Conservation (phyloP, 2,329 filamentous ascomycete genomes). For the Fusarium nurragi region DNA sequence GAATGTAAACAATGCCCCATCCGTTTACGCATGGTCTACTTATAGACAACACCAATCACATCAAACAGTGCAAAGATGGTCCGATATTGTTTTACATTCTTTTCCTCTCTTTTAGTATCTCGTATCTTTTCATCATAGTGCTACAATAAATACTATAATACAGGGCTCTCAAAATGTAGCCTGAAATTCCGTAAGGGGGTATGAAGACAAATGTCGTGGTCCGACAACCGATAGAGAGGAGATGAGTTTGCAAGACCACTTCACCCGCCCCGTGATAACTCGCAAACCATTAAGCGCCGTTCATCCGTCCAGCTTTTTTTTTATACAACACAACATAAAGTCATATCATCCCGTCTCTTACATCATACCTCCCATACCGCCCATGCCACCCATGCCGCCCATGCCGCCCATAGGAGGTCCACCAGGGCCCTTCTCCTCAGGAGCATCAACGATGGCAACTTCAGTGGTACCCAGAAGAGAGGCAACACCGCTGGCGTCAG, state of each 20-base stretch:
- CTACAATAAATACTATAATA: conserved; percentile 50
- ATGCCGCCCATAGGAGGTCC: conserved; percentile 70
- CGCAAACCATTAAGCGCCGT: conserved; percentile 60
- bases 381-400: conserved; percentile 70
- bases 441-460: conserved; percentile 95
- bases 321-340: conserved; percentile 44
- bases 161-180: conserved; percentile 45
- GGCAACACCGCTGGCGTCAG: conserved; percentile 94
- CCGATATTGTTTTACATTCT: conserved; percentile 18
- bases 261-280: conserved; percentile 53
- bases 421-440: conserved; percentile 85
- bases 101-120: conserved; percentile 30
- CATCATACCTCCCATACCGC: conserved; percentile 68
- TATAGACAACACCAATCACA: not conserved
- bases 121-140: conserved; percentile 42
- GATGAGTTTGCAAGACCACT: conserved; percentile 50
- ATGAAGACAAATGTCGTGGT: conserved; percentile 44
- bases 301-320: conserved; percentile 46
- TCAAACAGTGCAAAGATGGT: not conserved
- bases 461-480: conserved; percentile 97
- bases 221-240: conserved; percentile 47
- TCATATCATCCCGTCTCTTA: conserved; percentile 52
- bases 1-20: not conserved
- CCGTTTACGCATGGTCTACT: not conserved
- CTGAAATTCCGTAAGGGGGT: conserved; percentile 44